phyloP scores from a whole-genome alignment of 2,329 filamentous ascomycete genomes.

The Trichoderma breve region DNA sequence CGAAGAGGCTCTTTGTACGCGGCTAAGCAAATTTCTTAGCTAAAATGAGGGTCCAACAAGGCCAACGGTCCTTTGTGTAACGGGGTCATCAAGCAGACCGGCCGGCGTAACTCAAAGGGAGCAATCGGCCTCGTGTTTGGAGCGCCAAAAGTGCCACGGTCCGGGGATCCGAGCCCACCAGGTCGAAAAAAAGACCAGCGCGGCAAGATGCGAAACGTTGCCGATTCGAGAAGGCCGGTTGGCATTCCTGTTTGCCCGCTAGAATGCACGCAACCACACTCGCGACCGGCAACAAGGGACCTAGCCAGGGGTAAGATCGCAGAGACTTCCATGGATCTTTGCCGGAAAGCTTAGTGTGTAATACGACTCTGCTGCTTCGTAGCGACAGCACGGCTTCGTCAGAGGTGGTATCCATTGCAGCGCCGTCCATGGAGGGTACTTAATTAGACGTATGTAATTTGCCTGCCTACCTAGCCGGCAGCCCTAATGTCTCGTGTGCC shows the following conservation, averaged over 20 bases:
- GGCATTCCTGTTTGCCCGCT: background rate
- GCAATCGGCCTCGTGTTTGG: background rate
- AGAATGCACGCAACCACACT: conserved; percentile 18
- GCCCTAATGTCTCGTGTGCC: background rate
- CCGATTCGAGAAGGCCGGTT: conserved; percentile 12
- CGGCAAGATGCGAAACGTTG: conserved; percentile 6
- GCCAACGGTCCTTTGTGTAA: background rate
- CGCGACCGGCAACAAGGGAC: conserved; percentile 5
- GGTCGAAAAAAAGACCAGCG: background rate
- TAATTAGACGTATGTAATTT: background rate
- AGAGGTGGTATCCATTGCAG: background rate
- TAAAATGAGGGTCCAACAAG: background rate
- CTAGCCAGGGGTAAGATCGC: conserved; percentile 7
- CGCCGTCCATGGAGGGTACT: background rate
- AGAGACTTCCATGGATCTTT: conserved; percentile 6
- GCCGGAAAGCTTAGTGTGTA: background rate
- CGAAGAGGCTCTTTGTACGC: background rate
- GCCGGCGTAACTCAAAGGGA: background rate
- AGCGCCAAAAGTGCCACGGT: conserved; percentile 9
- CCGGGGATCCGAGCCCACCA: conserved; percentile 9
- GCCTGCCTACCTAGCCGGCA: background rate
- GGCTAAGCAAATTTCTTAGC: background rate
- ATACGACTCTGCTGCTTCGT: background rate
- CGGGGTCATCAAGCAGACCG: background rate
- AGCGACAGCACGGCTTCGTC: background rate